Evolutionary conservation across 352 stramenopile genomes (phyloP), one percentile per base, ranked within the genome.

Genomic region (Phytophthora boehmeriae): DNA sequence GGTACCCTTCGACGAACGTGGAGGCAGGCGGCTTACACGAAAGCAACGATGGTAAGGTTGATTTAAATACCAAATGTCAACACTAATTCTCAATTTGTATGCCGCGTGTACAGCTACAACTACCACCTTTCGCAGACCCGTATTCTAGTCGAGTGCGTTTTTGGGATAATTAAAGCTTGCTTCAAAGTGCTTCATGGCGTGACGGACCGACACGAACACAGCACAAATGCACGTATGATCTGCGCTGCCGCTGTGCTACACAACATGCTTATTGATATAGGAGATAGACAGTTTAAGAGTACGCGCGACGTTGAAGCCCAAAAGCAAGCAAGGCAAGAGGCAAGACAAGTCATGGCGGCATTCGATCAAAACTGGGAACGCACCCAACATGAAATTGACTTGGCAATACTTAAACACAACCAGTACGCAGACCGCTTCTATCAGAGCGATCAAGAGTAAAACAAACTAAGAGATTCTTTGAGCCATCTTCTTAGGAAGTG

Each of bases 341-440:
- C 35, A 45, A 55, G 14, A 2, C 44, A 45, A 20, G 45, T 43
- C 22, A 56, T 57, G 56, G 25, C 25, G 27, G 56, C 46, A 4
- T 63, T 63, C 44, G 41, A 20, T 27, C 41, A n/a, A 3, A 13
- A 49, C 13, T 63, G 36, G 46, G 25, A 63, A 5, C 27, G 56
- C 46, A 53, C 56, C 19, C 8, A 56, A 35, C 38, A 48, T 45
- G 56, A 63, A 13, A 53, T 63, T 52, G 49, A 57, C 17, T 52
- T 57, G 52, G 38, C 46, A 34, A 34, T 45, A 38, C 46, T 46
- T 20, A 63, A 63, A 20, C 36, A 38, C 19, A 52, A 63, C n/a
- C 19, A 45, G 14, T 57, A 63, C 11, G 49, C 43, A 25, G 25
- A 57, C n/a, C 46, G 27, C 36, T 63, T 61, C 45, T 56, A 56